phyloP scores from a whole-genome alignment of 495 filamentous ascomycete species.

The Tuber brumale region DNA sequence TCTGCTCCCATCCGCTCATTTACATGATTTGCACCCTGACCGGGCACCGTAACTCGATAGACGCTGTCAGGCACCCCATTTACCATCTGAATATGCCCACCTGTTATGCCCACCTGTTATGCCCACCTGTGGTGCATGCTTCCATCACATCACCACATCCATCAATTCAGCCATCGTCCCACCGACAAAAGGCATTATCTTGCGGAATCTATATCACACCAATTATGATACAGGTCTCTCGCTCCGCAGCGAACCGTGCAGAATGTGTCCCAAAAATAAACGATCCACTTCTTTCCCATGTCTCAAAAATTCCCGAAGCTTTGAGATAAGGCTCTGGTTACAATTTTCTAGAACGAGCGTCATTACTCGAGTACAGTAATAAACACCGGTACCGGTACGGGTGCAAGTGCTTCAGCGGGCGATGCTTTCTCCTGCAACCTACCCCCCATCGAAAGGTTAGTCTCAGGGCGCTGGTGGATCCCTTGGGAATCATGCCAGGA shows the following conservation, averaged over 20 bases:
- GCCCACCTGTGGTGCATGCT: neutral
- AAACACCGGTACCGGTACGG: too few relatives aligned
- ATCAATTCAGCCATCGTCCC: neutral
- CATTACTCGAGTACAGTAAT: too few relatives aligned
- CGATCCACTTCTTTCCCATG: neutral
- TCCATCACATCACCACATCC: neutral
- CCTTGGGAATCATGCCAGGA: neutral
- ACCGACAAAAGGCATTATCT: neutral
- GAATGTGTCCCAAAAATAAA: neutral
- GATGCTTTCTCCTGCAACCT: neutral
- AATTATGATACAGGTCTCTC: neutral
- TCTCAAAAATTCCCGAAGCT: neutral
- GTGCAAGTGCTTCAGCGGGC: neutral
- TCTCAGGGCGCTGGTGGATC: neutral
- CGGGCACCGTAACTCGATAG: neutral
- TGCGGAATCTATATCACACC: neutral
- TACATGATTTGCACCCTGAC: neutral
- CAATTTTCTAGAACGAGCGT: neutral
- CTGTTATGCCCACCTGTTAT: too few relatives aligned
- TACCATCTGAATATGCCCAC: neutral
- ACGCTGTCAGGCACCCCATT: neutral
- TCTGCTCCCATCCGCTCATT: neutral
- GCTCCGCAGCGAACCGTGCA: neutral
- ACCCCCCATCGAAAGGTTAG: neutral
- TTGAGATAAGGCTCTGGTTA: slow-evolving; percentile 1